A percentile compares a stretch with the other conserved stretches of the same genome.
Evolutionary conservation across 1,284 basidiomycete genomes (phyloP).

Genomic region (Phellopilus nigrolimitatus): DNA sequence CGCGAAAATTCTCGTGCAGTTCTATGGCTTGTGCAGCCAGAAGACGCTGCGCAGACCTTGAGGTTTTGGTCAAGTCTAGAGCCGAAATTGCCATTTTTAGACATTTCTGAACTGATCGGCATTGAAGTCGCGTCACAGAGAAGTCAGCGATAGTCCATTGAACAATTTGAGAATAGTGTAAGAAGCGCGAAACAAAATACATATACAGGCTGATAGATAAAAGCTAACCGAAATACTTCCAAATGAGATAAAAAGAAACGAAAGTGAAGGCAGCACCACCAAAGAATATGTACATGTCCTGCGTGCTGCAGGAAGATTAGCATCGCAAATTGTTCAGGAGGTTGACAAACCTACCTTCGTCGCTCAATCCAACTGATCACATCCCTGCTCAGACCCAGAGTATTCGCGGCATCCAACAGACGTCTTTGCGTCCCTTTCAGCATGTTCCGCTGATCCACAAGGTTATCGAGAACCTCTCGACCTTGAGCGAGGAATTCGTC

Average conservation of each 20-base stretch:
- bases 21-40: neutral
- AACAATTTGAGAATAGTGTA: neutral
- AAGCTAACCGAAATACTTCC: constrained; percentile 76
- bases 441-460: constrained; percentile 87
- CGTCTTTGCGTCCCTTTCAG: constrained; percentile 87
- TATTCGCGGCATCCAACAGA: constrained; percentile 86
- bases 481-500: constrained; percentile 92
- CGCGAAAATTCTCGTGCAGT: constrained; percentile 2
- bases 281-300: constrained; percentile 90
- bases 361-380: constrained; percentile 95
- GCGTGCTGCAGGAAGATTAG: constrained; percentile 51
- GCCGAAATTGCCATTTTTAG: constrained; percentile 1
- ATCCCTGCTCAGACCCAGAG: constrained; percentile 83
- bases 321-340: neutral
- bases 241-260: constrained; percentile 86
- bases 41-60: too few relatives aligned
- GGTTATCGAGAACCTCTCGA: constrained; percentile 80
- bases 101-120: neutral
- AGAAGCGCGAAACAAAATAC: neutral
- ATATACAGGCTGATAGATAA: neutral
- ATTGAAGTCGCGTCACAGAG: too few relatives aligned
- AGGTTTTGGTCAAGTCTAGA: neutral
- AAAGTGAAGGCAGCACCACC: constrained; percentile 83
- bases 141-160: neutral
- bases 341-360: constrained; percentile 59